Conservation (phyloP, 2,329 filamentous ascomycete species). For the Tolypocladium cylindrosporum region DNA sequence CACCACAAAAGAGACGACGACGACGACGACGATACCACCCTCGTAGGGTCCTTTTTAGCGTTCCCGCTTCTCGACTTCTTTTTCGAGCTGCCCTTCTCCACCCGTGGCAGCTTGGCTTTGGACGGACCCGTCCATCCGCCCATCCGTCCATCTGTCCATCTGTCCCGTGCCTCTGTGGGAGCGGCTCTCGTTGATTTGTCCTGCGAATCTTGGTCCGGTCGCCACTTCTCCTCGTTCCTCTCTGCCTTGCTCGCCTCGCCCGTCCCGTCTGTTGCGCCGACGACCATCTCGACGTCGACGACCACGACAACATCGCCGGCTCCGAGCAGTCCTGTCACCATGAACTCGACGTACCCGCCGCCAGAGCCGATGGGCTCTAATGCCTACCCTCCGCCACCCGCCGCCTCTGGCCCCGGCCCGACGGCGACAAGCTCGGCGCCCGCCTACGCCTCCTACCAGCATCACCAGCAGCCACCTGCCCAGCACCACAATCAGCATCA, state of each 20-base stretch:
- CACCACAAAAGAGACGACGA: too few relatives aligned
- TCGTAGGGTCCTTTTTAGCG: not conserved
- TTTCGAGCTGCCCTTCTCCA: not conserved
- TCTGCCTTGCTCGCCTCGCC: not conserved
- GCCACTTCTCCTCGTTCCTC: not conserved
- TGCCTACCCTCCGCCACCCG: conserved; percentile 13
- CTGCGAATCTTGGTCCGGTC: not conserved
- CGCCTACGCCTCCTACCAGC: conserved; percentile 10
- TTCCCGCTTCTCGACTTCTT: not conserved
- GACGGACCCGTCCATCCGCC: not conserved
- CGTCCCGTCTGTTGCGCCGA: not conserved
- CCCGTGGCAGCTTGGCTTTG: not conserved
- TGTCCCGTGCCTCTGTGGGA: not conserved
- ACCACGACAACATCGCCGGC: not conserved
- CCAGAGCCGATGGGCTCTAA: conserved; percentile 16
- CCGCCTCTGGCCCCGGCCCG: conserved; percentile 8
- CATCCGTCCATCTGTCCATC: not conserved
- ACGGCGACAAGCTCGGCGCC: conserved; percentile 6
- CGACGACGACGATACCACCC: not conserved
- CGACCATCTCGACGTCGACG: not conserved
- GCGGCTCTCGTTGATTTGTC: not conserved
- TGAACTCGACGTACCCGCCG: conserved; percentile 21
- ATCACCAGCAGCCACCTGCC: conserved; percentile 11
- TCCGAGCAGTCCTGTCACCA: conserved; percentile 4
- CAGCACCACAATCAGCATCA: conserved; percentile 8